These are phyloP conservation scores for Penicillium polonicum DNA, from an alignment of 2,329 filamentous ascomycete genomes.

Conservation along the genomic window DNA sequence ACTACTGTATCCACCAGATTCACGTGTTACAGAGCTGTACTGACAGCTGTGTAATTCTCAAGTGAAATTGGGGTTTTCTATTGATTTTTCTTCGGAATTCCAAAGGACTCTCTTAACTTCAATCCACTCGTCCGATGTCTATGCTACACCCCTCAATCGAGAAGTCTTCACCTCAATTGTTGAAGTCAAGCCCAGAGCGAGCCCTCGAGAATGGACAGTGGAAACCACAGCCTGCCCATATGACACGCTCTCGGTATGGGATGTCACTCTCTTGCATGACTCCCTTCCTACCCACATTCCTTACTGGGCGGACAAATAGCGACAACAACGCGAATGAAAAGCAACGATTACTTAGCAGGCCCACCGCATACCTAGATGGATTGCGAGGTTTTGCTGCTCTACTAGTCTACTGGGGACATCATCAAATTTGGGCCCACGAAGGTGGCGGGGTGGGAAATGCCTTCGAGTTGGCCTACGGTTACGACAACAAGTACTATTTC, in stretches of 20 bases:
- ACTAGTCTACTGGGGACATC: conserved; percentile 64
- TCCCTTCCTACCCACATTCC: background rate
- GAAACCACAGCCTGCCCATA: background rate
- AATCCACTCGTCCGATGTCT: background rate
- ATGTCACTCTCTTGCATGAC: background rate
- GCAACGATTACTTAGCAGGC: conserved; percentile 27
- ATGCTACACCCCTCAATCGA: background rate
- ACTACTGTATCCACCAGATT: background rate
- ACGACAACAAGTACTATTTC: conserved; percentile 46
- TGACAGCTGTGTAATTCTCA: background rate
- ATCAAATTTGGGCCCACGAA: conserved; percentile 58
- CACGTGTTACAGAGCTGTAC: background rate
- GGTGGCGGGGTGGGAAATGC: conserved; percentile 36
- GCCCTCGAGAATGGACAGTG: conserved; percentile 1
- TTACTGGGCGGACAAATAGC: background rate
- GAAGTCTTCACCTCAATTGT: background rate
- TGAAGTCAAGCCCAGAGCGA: background rate
- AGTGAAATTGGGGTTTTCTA: background rate
- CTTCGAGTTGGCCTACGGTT: conserved; percentile 56
- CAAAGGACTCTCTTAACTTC: background rate
- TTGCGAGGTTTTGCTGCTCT: conserved; percentile 66
- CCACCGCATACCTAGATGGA: conserved; percentile 64
- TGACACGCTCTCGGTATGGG: background rate
- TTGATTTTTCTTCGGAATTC: background rate
- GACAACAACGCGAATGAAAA: conserved; percentile 1